Evolutionary conservation across 805 yeast genomes (phyloP).

Genomic region (Nakazawaea ambrosiae): DNA sequence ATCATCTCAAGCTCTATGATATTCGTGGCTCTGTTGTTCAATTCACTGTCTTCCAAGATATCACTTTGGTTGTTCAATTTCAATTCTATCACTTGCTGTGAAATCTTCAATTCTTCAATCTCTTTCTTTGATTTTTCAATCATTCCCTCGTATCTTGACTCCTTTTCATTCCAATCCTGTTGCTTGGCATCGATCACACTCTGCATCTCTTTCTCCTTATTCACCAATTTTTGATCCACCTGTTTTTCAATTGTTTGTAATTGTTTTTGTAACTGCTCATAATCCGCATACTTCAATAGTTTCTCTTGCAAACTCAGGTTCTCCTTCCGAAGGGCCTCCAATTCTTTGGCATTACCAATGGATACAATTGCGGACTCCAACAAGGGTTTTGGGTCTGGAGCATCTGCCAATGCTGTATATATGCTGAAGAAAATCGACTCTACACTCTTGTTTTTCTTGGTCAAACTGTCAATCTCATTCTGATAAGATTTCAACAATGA

Average conservation of each 20-base stretch:
- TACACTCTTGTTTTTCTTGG: slow-evolving; percentile 66
- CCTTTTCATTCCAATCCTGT: slow-evolving; percentile 56
- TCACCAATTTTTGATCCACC: slow-evolving; percentile 44
- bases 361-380: slow-evolving; percentile 65
- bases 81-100: slow-evolving; percentile 57
- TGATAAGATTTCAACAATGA: slow-evolving; percentile 74
- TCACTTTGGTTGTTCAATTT: slow-evolving; percentile 43
- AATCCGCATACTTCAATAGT: slow-evolving; percentile 63
- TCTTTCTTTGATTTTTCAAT: slow-evolving; percentile 44
- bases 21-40: slow-evolving; percentile 24
- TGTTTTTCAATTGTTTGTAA: slow-evolving; percentile 52
- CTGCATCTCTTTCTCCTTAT: slow-evolving; percentile 68
- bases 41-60: slow-evolving; percentile 28
- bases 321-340: slow-evolving; percentile 44
- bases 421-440: slow-evolving; percentile 70
- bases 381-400: slow-evolving; percentile 88
- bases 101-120: slow-evolving; percentile 57
- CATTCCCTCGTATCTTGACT: slow-evolving; percentile 43
- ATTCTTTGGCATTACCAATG: slow-evolving; percentile 46
- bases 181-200: slow-evolving; percentile 70
- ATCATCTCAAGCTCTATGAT: slow-evolving; percentile 56
- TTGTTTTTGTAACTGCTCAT: slow-evolving; percentile 64
- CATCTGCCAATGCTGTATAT: slow-evolving; percentile 74
- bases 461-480: slow-evolving; percentile 76
- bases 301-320: slow-evolving; percentile 46